A percentile compares a stretch with the other conserved stretches of the same genome.
Evolutionary conservation across 192 early-diverging fungal species (phyloP).

Genomic region (Coemansia sp.): DNA sequence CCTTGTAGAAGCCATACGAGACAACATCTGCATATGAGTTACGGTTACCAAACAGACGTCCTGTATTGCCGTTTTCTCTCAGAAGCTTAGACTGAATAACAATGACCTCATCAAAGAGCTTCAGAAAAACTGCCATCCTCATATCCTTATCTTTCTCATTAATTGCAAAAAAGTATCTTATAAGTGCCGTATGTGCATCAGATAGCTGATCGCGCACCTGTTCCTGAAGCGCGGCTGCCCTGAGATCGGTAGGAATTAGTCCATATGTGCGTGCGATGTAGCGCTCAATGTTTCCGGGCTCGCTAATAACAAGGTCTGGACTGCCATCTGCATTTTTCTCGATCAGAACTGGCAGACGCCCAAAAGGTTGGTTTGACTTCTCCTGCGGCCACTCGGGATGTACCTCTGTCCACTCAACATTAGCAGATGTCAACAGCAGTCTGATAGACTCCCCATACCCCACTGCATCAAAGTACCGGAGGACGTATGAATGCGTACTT

Average conservation of each 20-base stretch:
- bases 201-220: conserved; percentile 23
- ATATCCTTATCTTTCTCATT: conserved; percentile 13
- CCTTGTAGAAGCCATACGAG: conserved; percentile 22
- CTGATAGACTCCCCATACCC: conserved; percentile 29
- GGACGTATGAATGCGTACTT: conserved; percentile 11
- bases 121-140: conserved; percentile 21
- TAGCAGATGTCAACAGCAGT: conserved; percentile 38
- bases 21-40: conserved; percentile 48
- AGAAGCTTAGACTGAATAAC: conserved; percentile 41
- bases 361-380: conserved; percentile 38
- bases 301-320: conserved; percentile 36
- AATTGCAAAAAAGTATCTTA: background rate
- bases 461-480: conserved; percentile 31
- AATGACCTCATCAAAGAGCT: conserved; percentile 22
- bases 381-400: conserved; percentile 33
- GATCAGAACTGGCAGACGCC: conserved; percentile 35
- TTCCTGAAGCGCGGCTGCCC: conserved; percentile 33
- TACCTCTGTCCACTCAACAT: conserved; percentile 41
- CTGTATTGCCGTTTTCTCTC: conserved; percentile 56
- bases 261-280: conserved; percentile 56
- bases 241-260: conserved; percentile 31
- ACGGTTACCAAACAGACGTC: conserved; percentile 50
- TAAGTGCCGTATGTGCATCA: conserved; percentile 1
- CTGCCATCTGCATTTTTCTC: conserved; percentile 23
- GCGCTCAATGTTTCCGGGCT: conserved; percentile 56